phyloP scores from a whole-genome alignment of 2,329 filamentous ascomycete species.

The Hirsutella rhossiliensis region DNA sequence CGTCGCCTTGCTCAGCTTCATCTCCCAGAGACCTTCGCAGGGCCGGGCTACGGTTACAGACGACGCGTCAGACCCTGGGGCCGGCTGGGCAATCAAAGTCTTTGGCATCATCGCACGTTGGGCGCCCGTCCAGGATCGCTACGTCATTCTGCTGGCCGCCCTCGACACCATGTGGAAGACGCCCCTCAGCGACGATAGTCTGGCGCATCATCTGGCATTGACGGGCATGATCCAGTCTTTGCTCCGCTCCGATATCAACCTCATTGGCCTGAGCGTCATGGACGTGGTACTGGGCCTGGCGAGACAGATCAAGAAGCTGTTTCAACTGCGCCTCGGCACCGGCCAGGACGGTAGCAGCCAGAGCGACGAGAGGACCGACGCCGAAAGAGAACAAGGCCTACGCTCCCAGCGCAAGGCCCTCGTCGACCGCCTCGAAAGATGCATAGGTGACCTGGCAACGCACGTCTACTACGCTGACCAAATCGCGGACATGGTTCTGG shows the following conservation, averaged over 20 bases:
- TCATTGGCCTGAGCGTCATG: constrained; percentile 94
- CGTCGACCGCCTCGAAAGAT: constrained; percentile 60
- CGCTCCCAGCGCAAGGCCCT: constrained; percentile 47
- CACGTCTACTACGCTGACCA: constrained; percentile 97
- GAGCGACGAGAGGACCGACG: constrained; percentile 21
- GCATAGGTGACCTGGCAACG: constrained; percentile 82
- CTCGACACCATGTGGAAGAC: constrained; percentile 64
- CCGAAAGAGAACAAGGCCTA: constrained; percentile 17
- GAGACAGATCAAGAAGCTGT: constrained; percentile 66
- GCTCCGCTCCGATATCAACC: constrained; percentile 76
- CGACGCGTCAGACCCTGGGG: constrained; percentile 29
- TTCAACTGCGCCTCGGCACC: constrained; percentile 46
- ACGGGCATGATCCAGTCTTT: constrained; percentile 71
- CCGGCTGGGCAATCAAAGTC: constrained; percentile 71
- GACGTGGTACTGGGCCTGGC: constrained; percentile 80
- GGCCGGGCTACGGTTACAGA: constrained; percentile 40
- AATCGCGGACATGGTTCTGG: constrained; percentile 83
- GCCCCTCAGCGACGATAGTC: constrained; percentile 55
- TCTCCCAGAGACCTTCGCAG: constrained; percentile 46
- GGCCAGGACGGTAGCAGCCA: constrained; percentile 16
- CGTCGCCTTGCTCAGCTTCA: constrained; percentile 60
- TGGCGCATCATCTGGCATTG: constrained; percentile 64
- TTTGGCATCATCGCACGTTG: constrained; percentile 72
- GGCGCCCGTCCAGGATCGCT: constrained; percentile 90
- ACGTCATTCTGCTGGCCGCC: constrained; percentile 72